Evolutionary conservation across 768 basidiomycete genomes (phyloP), one percentile per base, ranked within the genome.

Genomic region (Cubamyces sp.): DNA sequence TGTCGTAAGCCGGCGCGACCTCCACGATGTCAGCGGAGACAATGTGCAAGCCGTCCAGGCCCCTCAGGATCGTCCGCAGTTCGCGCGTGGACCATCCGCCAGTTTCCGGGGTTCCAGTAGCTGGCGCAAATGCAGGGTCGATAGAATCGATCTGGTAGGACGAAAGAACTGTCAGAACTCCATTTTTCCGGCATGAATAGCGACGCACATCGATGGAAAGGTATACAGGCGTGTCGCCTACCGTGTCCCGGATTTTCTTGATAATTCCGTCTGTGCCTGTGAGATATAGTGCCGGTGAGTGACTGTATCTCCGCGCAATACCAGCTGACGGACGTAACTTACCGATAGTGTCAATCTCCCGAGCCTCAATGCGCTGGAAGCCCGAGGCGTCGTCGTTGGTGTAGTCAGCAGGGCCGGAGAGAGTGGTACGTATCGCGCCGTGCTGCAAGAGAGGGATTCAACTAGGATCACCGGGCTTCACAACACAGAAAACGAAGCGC

Each of bases 71-170:
- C 7, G 86, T 85, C 51, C 89, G 85, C 53, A 92, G 76, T 74
- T 94, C 91, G 60, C 92, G 87, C 7, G 91, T 91, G 4, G 90
- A 88, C 91, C 90, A 92, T 11, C 85, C 91, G 0, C 91, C 91
- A 0, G 91, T 88, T 74, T 93, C 92, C 0, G 91, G 92, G 0
- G 92, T 93, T 4, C 91, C 91, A 0, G 91, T 91, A 0, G 90
- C 91, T 26, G 91, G 91, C 1, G 91, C 91, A 64, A 91, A 90
- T 16, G 86, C 86, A 19, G 91, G 91, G 73, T 92, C 91, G 64
- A 91, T 88, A 46, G 87, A 87, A 70, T 90, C 88, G 64, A 90
- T 90, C 87, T 89, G 65, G 37, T 25, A 16, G 37, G 16, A 54
- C 21, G 55, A 54, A 42, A 25, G 19, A 21, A 34, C 11, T 5